These are phyloP conservation scores for Nitzschia sp. DNA, from an alignment of 108 stramenopile genomes.

Conservation along the genomic window DNA sequence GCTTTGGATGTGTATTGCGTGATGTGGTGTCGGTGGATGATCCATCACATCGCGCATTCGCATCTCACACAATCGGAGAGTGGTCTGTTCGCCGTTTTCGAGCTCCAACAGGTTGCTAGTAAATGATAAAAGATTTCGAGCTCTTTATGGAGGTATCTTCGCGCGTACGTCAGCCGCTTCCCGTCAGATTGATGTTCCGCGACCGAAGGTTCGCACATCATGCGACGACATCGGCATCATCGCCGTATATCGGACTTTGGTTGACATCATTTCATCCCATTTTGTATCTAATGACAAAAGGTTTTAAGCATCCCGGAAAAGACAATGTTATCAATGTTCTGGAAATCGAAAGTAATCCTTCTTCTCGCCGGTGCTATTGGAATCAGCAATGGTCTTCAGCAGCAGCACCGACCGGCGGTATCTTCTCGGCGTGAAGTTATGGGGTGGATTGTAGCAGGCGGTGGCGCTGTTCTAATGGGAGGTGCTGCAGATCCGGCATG, in stretches of 20 bases:
- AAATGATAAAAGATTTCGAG: not conserved
- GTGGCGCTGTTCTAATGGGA: not conserved
- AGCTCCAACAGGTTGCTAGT: not conserved
- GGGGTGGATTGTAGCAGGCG: not conserved
- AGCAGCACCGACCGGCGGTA: not conserved
- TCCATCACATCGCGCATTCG: too few relatives aligned
- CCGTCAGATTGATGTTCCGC: not conserved
- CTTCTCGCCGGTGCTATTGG: too few relatives aligned
- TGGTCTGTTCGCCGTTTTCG: not conserved
- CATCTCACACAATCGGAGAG: too few relatives aligned
- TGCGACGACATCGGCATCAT: not conserved
- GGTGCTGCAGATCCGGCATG: slow-evolving; percentile 12
- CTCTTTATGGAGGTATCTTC: not conserved
- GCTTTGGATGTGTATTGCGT: too few relatives aligned
- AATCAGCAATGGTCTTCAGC: not conserved
- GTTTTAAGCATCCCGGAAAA: too few relatives aligned
- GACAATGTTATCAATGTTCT: too few relatives aligned
- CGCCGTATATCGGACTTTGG: too few relatives aligned
- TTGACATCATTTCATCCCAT: too few relatives aligned
- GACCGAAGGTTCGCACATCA: not conserved
- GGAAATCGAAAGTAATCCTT: too few relatives aligned
- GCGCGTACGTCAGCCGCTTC: not conserved
- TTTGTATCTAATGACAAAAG: too few relatives aligned
- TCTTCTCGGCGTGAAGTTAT: slow-evolving; percentile 13
- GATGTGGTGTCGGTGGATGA: too few relatives aligned